Percentiles rank a stretch among this genome's conserved stretches.
Conservation (phyloP, 2,329 filamentous ascomycete genomes). For the Metarhizium brunneum region DNA sequence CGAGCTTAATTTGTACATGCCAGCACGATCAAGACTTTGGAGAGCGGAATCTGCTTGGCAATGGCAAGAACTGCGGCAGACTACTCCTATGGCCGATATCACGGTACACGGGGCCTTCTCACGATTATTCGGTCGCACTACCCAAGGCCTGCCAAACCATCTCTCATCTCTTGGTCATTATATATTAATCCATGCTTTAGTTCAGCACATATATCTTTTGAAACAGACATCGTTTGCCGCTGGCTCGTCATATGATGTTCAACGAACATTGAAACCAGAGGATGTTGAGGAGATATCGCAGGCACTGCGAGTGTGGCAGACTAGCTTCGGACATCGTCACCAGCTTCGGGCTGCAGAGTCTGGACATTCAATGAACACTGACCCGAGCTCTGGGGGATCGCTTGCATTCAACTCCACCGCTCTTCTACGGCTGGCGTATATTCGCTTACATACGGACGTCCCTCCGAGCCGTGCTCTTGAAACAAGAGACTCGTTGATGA, state of each 20-base stretch:
- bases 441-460: slow-evolving; percentile 57
- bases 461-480: slow-evolving; percentile 54
- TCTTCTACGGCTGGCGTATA: slow-evolving; percentile 50
- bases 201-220: slow-evolving; percentile 63
- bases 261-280: slow-evolving; percentile 41
- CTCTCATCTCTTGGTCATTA: slow-evolving; percentile 59
- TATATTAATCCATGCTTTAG: slow-evolving; percentile 60
- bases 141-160: slow-evolving; percentile 37
- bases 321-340: slow-evolving; percentile 47
- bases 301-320: slow-evolving; percentile 48
- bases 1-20: slow-evolving; percentile 46
- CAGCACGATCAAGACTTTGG: slow-evolving; percentile 47
- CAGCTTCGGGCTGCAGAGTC: slow-evolving; percentile 41
- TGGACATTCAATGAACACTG: slow-evolving; percentile 35
- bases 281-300: slow-evolving; percentile 48
- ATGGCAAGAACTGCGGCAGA: slow-evolving; percentile 48
- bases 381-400: slow-evolving; percentile 46
- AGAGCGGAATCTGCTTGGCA: slow-evolving; percentile 47
- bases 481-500: slow-evolving; percentile 51
- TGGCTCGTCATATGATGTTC: slow-evolving; percentile 38
- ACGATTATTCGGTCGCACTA: slow-evolving; percentile 42
- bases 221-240: slow-evolving; percentile 51
- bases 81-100: slow-evolving; percentile 40
- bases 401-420: slow-evolving; percentile 60
- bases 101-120: slow-evolving; percentile 48